Percentiles rank a stretch among this genome's conserved stretches.
Evolutionary conservation across 2,329 filamentous ascomycete species (phyloP).

Genomic region (Didymella arachidicola): DNA sequence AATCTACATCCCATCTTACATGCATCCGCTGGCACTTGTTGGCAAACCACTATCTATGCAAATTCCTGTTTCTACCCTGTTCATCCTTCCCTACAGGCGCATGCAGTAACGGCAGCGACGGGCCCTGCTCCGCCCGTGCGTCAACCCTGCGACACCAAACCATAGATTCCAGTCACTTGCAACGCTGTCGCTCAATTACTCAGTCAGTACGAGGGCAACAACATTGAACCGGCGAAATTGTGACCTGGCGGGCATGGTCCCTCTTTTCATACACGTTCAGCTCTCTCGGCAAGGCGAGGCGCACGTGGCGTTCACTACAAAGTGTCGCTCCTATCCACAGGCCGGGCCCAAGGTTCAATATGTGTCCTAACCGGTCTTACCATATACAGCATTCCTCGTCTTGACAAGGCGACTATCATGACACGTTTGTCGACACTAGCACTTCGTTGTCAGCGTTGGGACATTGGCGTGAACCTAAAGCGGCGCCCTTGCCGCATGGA

Average conservation of each 20-base stretch:
- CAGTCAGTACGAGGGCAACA: background rate
- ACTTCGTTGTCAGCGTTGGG: conserved; percentile 15
- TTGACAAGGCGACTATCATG: conserved; percentile 5
- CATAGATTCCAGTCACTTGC: background rate
- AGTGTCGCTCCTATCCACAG: background rate
- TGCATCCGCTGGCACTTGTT: conserved; percentile 12
- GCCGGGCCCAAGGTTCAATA: conserved; percentile 13
- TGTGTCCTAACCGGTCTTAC: conserved; percentile 16
- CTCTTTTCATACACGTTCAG: conserved; percentile 20
- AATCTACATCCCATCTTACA: conserved; percentile 9
- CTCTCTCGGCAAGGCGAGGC: conserved; percentile 20
- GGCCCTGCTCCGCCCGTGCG: background rate
- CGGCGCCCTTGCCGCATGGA: conserved; percentile 19
- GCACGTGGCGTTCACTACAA: conserved; percentile 6
- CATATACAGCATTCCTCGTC: conserved; percentile 8
- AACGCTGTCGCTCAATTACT: background rate
- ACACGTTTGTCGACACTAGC: conserved; percentile 10
- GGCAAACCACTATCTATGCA: conserved; percentile 12
- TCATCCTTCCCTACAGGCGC: background rate
- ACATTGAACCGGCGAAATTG: background rate
- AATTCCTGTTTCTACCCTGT: conserved; percentile 16
- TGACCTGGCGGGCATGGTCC: conserved; percentile 5
- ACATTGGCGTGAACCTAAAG: conserved; percentile 14
- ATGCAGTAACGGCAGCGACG: conserved; percentile 13
- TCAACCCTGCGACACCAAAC: background rate